phyloP scores from a whole-genome alignment of 192 early-diverging fungal genomes.

The Umbelopsis sp. region DNA sequence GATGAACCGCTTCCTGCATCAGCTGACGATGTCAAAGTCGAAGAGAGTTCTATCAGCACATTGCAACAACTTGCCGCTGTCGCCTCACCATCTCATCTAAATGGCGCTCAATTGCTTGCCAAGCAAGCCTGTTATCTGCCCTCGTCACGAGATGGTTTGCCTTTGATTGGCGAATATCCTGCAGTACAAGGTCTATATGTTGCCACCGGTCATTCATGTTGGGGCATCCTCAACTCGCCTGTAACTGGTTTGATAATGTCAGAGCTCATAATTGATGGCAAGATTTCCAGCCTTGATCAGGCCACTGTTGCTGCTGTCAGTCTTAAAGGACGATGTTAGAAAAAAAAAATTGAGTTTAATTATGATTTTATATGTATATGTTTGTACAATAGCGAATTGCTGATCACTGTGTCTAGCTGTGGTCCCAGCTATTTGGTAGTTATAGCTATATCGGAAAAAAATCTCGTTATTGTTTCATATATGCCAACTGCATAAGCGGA shows the following conservation, averaged over 20 bases:
- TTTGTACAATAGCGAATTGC: too few relatives aligned
- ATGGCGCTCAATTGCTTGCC: conserved; percentile 16
- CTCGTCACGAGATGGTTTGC: conserved; percentile 35
- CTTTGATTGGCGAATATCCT: conserved; percentile 44
- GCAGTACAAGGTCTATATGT: conserved; percentile 36
- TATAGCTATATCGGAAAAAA: too few relatives aligned
- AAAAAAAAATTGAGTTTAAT: background rate
- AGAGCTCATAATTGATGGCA: conserved; percentile 43
- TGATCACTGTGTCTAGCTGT: too few relatives aligned
- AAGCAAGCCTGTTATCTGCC: conserved; percentile 50
- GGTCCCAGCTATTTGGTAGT: too few relatives aligned
- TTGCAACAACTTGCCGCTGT: conserved; percentile 28
- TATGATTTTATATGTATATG: too few relatives aligned
- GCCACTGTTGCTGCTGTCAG: conserved; percentile 22
- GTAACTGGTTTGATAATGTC: conserved; percentile 46
- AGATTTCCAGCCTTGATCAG: conserved; percentile 31
- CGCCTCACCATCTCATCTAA: conserved; percentile 35
- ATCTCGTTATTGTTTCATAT: too few relatives aligned
- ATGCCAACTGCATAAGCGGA: too few relatives aligned
- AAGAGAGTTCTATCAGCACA: conserved; percentile 22
- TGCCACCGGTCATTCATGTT: conserved; percentile 48
- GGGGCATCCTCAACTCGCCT: conserved; percentile 50
- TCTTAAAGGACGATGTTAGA: conserved; percentile 4
- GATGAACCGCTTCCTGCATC: conserved; percentile 33
- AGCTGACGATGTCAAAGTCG: conserved; percentile 31